Evolutionary conservation across 768 basidiomycete genomes (phyloP), one percentile per base, ranked within the genome.

Genomic region (Pulveroboletus ravenelii): DNA sequence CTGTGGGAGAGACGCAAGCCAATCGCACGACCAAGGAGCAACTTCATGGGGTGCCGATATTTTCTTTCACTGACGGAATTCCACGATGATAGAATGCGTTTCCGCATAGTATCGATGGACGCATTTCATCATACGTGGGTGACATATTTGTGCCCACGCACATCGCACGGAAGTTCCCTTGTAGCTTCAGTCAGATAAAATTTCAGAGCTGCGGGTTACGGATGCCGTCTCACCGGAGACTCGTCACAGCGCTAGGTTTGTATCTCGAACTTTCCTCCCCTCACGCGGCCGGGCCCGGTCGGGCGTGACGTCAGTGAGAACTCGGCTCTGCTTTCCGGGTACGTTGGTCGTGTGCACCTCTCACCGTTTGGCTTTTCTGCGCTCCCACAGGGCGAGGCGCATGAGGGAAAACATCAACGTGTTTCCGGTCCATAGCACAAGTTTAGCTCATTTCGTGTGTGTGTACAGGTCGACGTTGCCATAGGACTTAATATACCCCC

Each of bases 111-210:
- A 17, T 42, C 41, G 39, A 43, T n/a, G 41, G 43, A 45, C 31
- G 23, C 45, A 27, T 56, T 57, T 51, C 47, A 14, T 54, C 53
- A 52, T 61, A 47, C 38, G 36, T 29, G 42, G 51, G 12, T 34
- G 43, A 15, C 15, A 10, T 20, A 23, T 27, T 3, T 27, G 6
- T 17, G 17, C n/a, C 25, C 55, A 35, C 18, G 17, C 18, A 25
- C 20, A 15, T 32, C 14, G n/a, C 25, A 10, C 45, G 55, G 35
- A 23, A 36, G 32, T 13, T 12, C 27, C 34, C 9, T 40, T 20
- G 52, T 42, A 37, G 15, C 49, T 48, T 37, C 44, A 38, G 40
- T 51, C 35, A 37, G 20, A 39, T 15, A 20, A 41, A 31, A 27
- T 45, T 38, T 45, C 30, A 39, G 40, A 25, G 29, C 20, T 7